A percentile compares a stretch with the other conserved stretches of the same genome.
Conservation (phyloP, 163 green algal species). For the Coccomyxa subellipsoidea region DNA sequence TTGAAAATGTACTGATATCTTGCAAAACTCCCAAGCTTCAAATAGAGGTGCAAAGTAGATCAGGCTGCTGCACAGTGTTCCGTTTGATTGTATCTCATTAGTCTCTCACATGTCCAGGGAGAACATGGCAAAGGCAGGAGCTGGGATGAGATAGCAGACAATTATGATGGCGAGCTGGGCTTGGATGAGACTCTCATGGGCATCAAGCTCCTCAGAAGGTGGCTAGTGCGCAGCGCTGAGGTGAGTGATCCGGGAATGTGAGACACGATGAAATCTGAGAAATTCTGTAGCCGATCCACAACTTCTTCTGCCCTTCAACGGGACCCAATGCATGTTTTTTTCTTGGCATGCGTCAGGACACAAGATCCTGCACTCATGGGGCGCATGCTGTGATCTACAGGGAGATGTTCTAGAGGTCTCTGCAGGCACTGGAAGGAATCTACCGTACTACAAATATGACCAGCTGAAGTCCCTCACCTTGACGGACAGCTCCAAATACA, state of each 20-base stretch:
- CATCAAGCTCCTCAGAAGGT: conserved; percentile 55
- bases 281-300: background rate
- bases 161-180: conserved; percentile 57
- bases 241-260: background rate
- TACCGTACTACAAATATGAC: conserved; percentile 57
- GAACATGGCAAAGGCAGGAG: background rate
- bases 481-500: conserved; percentile 59
- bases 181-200: conserved; percentile 62
- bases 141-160: conserved; percentile 39
- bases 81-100: background rate
- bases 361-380: too few species aligned
- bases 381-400: conserved; percentile 25
- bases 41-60: too few species aligned
- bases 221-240: conserved; percentile 49
- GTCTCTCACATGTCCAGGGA: background rate
- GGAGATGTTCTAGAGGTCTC: conserved; percentile 81
- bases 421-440: conserved; percentile 79
- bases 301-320: too few species aligned
- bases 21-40: too few species aligned
- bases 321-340: background rate
- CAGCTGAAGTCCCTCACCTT: conserved; percentile 45
- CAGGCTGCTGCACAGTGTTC: background rate
- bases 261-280: background rate
- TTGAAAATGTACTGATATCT: too few species aligned
- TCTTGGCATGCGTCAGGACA: too few species aligned